A percentile compares a stretch with the other conserved stretches of the same genome.
phyloP scores from a whole-genome alignment of 208 protist genomes.

The Leishmania amazonensis region DNA sequence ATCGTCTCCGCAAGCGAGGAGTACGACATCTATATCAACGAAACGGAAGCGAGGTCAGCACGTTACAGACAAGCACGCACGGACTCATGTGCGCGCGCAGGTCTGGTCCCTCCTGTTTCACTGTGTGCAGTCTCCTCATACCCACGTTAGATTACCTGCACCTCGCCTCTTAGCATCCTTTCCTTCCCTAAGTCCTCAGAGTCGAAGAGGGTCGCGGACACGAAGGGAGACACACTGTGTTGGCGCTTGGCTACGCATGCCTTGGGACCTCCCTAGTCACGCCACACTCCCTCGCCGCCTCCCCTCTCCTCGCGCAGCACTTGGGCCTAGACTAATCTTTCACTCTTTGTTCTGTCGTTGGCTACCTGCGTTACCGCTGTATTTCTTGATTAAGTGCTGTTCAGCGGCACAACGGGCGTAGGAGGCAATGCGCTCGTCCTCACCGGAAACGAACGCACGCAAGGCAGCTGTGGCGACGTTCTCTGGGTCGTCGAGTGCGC shows the following conservation, averaged over 20 bases:
- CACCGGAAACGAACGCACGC: not conserved
- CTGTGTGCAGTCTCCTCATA: not conserved
- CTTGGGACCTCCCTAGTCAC: not conserved
- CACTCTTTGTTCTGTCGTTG: not conserved
- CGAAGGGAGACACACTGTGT: not conserved
- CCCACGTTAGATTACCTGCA: not conserved
- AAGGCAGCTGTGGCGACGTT: not conserved
- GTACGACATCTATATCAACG: not conserved
- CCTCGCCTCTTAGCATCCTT: not conserved
- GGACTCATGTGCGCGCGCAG: not conserved
- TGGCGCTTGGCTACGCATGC: not conserved
- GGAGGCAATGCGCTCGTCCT: not conserved
- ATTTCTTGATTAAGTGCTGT: not conserved
- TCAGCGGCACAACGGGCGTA: not conserved
- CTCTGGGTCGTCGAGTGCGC: not conserved
- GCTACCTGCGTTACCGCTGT: not conserved
- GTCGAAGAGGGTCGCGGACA: not conserved
- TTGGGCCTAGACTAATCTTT: not conserved
- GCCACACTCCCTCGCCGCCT: not conserved
- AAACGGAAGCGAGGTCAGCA: not conserved
- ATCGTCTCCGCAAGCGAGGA: not conserved
- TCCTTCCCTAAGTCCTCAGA: not conserved
- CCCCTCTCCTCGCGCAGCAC: not conserved
- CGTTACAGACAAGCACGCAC: not conserved
- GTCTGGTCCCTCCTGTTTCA: not conserved